These are phyloP conservation scores for Blastocladiella britannica DNA, from an alignment of 192 early-diverging fungal genomes.

Conservation along the genomic window DNA sequence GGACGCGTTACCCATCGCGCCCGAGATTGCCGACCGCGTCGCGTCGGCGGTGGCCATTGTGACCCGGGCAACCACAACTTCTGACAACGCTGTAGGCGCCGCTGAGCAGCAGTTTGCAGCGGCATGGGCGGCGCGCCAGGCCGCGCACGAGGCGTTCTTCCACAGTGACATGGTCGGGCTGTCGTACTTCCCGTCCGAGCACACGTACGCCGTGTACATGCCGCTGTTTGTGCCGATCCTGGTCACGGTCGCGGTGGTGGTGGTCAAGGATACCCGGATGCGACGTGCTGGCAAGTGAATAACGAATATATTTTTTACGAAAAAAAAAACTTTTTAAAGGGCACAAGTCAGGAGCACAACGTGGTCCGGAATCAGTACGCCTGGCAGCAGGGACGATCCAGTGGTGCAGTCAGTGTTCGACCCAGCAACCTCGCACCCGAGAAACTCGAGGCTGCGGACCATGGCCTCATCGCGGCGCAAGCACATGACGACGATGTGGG, in stretches of 20 bases:
- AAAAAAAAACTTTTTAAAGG: too few relatives aligned
- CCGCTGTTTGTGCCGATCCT: conserved; percentile 79
- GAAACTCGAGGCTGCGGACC: too few relatives aligned
- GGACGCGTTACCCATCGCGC: conserved; percentile 82
- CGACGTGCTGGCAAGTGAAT: too few relatives aligned
- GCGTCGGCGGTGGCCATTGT: conserved; percentile 8
- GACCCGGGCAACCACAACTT: conserved; percentile 16
- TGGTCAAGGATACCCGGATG: conserved; percentile 27
- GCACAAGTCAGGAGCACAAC: too few relatives aligned
- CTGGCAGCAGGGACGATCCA: too few relatives aligned
- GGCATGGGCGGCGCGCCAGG: conserved; percentile 39
- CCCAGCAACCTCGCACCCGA: too few relatives aligned
- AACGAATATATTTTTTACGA: too few relatives aligned
- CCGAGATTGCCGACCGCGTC: conserved; percentile 59
- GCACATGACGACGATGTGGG: too few relatives aligned
- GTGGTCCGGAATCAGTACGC: too few relatives aligned
- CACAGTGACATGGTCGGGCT: conserved; percentile 94
- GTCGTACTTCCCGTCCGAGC: conserved; percentile 95
- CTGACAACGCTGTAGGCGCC: conserved; percentile 14
- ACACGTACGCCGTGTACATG: conserved; percentile 93
- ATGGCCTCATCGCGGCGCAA: too few relatives aligned
- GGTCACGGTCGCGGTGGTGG: conserved; percentile 41
- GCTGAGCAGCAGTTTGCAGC: conserved; percentile 12
- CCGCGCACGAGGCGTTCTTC: conserved; percentile 81
- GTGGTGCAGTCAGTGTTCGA: too few relatives aligned